Conservation (phyloP, 1,139 yeast genomes). For the Suhomyces atakaporum region DNA sequence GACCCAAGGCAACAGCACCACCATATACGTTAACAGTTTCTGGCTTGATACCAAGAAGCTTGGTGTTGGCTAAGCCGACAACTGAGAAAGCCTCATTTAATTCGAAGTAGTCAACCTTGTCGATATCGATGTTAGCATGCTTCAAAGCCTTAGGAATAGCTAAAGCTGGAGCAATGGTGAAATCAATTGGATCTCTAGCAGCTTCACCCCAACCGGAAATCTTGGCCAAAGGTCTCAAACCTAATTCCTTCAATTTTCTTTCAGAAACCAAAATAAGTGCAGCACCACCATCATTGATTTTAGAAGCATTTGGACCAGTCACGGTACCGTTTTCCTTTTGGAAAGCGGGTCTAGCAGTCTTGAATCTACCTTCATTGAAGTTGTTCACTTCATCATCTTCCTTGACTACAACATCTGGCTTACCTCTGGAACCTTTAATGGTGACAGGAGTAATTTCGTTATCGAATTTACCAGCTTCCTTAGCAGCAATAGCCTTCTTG, state of each 20-base stretch:
- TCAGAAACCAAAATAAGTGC: conserved; percentile 87
- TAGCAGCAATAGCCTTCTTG: conserved; percentile 79
- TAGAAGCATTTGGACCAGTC: conserved; percentile 95
- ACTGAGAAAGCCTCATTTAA: conserved; percentile 97
- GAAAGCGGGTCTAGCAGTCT: conserved; percentile 88
- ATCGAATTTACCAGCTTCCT: conserved; percentile 74
- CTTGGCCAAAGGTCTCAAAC: conserved; percentile 83
- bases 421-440: conserved; percentile 88
- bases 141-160: conserved; percentile 95
- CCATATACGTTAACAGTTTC: conserved; percentile 90
- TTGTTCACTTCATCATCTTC: conserved; percentile 75
- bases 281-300: conserved; percentile 96
- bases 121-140: conserved; percentile 65
- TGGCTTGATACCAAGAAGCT: conserved; percentile 63
- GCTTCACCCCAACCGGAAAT: conserved; percentile 98
- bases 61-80: conserved; percentile 88
- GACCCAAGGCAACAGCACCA: conserved; percentile 98
- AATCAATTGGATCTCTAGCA: conserved; percentile 89
- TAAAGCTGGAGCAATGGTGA: conserved; percentile 91
- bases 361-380: conserved; percentile 73
- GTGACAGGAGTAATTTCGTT: conserved; percentile 83
- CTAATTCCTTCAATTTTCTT: conserved; percentile 77
- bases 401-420: conserved; percentile 74
- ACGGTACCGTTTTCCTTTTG: conserved; percentile 90
- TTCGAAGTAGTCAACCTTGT: conserved; percentile 79